Base-by-base conservation (phyloP, 192 early-diverging fungal species). In the Allomyces macrogynus region DNA sequence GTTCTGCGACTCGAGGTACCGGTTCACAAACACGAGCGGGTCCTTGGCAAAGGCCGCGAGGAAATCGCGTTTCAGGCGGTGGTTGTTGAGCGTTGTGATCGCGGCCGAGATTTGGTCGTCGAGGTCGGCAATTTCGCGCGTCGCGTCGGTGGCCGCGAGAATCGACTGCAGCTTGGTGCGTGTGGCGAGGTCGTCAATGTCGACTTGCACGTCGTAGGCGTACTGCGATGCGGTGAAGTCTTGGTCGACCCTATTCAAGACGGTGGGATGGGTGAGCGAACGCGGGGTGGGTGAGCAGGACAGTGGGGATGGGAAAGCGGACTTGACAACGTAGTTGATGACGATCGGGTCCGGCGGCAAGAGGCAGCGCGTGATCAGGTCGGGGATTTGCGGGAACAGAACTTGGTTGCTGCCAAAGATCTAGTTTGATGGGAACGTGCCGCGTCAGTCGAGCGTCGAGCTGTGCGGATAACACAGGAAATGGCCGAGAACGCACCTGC, bases 201-300 rank as follows among this genome's bases (percentile, higher is more conserved):
- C 92, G 1, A 98, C 91, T 64, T 95, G 85, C 25, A 98, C 74
- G 71, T 98, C 95, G 71, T 87, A 98, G 22, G 89, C 92, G 63
- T 87, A 77, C 68, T 80, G 75, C 23, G 81, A 80, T 62, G 85
- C 78, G 60, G 89, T 81, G 68, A 82, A 86, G 32, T 82, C 83
- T 68, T 91, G 83, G 69, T 92, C 91, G 1, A 84, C 78, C 23
- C 80, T 84, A 64, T 23, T 23, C 1, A 20, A n/a, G 7, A 8
- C 8, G 32, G 32, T 8, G 32, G 32, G 32, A 3, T 3, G 7
- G 32, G 32, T 40, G 32, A 40, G 32, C 32, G 7, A 40, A 8
- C 7, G 32, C 7, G 32, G 32, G 32, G 3, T 7, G 32, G 32
- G 5, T 3, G 32, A 0, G 32, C 3, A 7, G 32, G 7, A 4